These are phyloP conservation scores for Citrus mangshanensis DNA, from an alignment of 345 rosid genomes.

Conservation along the genomic window DNA sequence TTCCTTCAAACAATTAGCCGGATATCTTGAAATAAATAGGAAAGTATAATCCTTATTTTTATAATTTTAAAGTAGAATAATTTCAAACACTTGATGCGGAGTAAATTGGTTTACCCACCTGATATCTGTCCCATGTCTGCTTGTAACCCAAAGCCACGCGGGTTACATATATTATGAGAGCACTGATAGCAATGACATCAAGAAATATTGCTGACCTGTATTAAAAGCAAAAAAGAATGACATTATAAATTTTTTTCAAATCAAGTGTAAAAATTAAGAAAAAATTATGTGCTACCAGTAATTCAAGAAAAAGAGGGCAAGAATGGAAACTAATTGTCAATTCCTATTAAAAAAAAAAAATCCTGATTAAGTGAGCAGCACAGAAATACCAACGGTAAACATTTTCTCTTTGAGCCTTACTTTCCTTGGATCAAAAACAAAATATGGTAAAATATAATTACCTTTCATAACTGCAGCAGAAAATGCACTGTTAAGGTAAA, in stretches of 20 bases:
- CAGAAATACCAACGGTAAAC: background rate
- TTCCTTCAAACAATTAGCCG: constrained; percentile 16
- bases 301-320: background rate
- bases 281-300: background rate
- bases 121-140: constrained; percentile 97
- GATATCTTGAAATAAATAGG: constrained; percentile 3
- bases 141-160: constrained; percentile 96
- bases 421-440: background rate
- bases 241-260: background rate
- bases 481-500: background rate
- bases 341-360: background rate
- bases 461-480: background rate
- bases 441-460: background rate
- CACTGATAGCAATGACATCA: constrained; percentile 76
- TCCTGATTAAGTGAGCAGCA: background rate
- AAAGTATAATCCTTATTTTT: background rate
- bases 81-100: background rate
- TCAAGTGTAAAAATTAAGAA: background rate
- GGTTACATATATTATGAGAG: constrained; percentile 70
- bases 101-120: constrained; percentile 47
- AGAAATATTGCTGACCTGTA: constrained; percentile 85
- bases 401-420: background rate
- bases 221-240: background rate
- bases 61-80: background rate
- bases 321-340: background rate